Conservation (phyloP, 2,329 filamentous ascomycete genomes). For the Tolypocladium album region DNA sequence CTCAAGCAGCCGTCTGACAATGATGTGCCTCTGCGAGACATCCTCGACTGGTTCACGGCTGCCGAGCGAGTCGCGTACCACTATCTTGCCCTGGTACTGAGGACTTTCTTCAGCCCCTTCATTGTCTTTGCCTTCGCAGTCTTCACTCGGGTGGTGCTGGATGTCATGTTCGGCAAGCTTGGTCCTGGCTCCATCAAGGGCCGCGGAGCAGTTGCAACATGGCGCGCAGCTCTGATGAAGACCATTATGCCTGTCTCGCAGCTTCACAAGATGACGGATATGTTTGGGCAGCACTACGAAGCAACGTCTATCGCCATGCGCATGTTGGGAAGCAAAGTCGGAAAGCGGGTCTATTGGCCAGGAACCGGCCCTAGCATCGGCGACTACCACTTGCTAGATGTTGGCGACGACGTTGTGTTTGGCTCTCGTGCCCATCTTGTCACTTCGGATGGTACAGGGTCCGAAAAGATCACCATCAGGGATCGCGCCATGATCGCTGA, state of each 20-base stretch:
- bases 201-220: conserved; percentile 26
- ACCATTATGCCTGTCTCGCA: conserved; percentile 29
- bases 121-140: conserved; percentile 32
- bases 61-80: conserved; percentile 36
- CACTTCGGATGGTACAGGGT: conserved; percentile 39
- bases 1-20: conserved; percentile 19
- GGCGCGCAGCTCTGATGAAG: conserved; percentile 32
- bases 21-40: conserved; percentile 25
- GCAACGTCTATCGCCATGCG: conserved; percentile 39
- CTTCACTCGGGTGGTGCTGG: conserved; percentile 27
- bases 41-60: conserved; percentile 38
- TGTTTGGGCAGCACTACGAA: conserved; percentile 46
- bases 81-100: conserved; percentile 34
- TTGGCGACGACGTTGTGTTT: conserved; percentile 50
- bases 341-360: conserved; percentile 45
- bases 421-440: conserved; percentile 43
- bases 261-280: conserved; percentile 35
- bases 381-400: conserved; percentile 43
- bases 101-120: conserved; percentile 28
- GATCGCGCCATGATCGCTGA: conserved; percentile 46
- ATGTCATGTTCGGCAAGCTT: conserved; percentile 26
- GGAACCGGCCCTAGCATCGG: conserved; percentile 41
- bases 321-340: conserved; percentile 39
- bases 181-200: conserved; percentile 17
- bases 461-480: conserved; percentile 33